Base-by-base conservation (phyloP, 2,329 filamentous ascomycete species). In the Paraconiothyrium sp. region DNA sequence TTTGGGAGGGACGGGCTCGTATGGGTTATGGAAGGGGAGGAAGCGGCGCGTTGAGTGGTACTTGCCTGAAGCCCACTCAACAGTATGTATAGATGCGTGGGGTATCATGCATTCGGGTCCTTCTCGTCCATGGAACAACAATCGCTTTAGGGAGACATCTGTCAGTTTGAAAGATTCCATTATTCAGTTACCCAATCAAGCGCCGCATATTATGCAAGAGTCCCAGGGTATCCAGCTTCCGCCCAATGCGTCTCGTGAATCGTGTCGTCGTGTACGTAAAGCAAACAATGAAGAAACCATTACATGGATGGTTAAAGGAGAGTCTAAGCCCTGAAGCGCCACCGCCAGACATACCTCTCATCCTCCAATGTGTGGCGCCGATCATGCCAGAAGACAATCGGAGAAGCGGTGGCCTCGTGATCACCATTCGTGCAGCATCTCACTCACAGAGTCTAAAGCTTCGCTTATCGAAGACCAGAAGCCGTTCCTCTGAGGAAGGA, bases 371-470 rank as follows among this genome's bases (percentile, higher is more conserved):
- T 27, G 37, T 34, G 43, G 48, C 46, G 35, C 46, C 55, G 46
- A 13, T 20, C 41, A 52, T 58, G 48, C 37, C 52, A 52, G 37
- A 58, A 14, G 27, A 9, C 14, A 11, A 22, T n/a, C 10, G 30
- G 14, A 52, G 32, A 22, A 46, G n/a, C 37, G 5, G 27, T 16
- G 24, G 30, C 37, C n/a, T 3, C 4, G 16, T 35, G 41, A 35
- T 66, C 48, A 69, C 61, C 63, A 67, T 34, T 66, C 60, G 46
- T 54, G 54, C 16, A 64, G 32, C 59, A 67, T 59, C 8, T 64
- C 64, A 13, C 66, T 61, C 14, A 67, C 44, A 32, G 46, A n/a
- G 44, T 70, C 67, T 27, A 70, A 55, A 14, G 67, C 66, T 13
- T 66, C 63, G 34, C 57, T 54, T 16, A 68, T 35, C 1, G 67